phyloP scores from a whole-genome alignment of 257 asterid genomes.

The Solanum virginianum region DNA sequence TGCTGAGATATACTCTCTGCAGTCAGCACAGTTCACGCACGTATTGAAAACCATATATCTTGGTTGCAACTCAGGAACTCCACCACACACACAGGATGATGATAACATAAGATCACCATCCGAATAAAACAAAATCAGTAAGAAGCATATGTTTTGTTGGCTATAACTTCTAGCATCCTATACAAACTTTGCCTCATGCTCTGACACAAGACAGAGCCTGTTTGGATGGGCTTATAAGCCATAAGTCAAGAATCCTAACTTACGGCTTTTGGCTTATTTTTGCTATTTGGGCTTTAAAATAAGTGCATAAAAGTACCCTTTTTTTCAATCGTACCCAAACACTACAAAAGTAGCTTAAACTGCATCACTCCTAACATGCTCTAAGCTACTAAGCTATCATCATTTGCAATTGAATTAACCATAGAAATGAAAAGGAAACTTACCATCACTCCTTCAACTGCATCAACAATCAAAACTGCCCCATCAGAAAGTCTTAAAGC shows the following conservation, averaged over 20 bases:
- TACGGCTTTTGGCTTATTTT: not conserved
- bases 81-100: not conserved
- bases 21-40: not conserved
- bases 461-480: constrained; percentile 92
- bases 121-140: not conserved
- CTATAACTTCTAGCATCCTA: not conserved
- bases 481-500: constrained; percentile 99
- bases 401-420: constrained; percentile 12
- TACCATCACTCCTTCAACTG: constrained; percentile 97
- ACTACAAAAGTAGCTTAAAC: not conserved
- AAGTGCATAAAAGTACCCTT: not conserved
- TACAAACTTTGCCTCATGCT: not conserved
- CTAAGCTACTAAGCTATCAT: constrained; percentile 20
- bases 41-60: not conserved
- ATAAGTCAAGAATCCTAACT: not conserved
- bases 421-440: constrained; percentile 3
- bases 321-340: not conserved
- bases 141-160: not conserved
- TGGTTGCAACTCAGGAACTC: not conserved
- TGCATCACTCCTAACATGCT: not conserved
- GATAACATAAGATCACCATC: not conserved
- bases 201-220: not conserved
- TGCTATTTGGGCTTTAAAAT: not conserved
- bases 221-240: not conserved
- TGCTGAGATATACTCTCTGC: not conserved